A percentile compares a stretch with the other conserved stretches of the same genome.
phyloP scores from a whole-genome alignment of 1,139 yeast species.

The Candida sojae region DNA sequence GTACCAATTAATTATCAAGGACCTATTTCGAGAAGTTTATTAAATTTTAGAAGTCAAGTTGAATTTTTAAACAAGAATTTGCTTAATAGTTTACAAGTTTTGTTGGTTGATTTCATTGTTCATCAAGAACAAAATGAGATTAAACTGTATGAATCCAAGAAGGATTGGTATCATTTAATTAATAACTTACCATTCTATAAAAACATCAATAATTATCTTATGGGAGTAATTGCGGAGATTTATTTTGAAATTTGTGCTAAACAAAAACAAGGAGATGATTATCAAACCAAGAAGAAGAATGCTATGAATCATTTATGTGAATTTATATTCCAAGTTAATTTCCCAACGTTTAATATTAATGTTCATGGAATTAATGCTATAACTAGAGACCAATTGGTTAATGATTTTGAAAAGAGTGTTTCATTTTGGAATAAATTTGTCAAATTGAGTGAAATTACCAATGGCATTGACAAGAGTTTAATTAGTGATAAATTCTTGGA shows the following conservation, averaged over 20 bases:
- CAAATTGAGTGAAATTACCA: constrained; percentile 35
- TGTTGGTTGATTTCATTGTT: constrained; percentile 53
- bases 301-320: constrained; percentile 40
- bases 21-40: constrained; percentile 64
- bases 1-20: constrained; percentile 68
- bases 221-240: constrained; percentile 47
- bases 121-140: constrained; percentile 53
- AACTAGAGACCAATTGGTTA: constrained; percentile 34
- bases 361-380: constrained; percentile 46
- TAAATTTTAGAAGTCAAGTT: constrained; percentile 68
- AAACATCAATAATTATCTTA: constrained; percentile 44
- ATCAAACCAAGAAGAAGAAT: constrained; percentile 26
- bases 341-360: constrained; percentile 43
- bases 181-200: constrained; percentile 61
- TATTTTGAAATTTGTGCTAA: constrained; percentile 42
- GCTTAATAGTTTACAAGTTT: constrained; percentile 57
- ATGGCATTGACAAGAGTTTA: constrained; percentile 35
- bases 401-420: constrained; percentile 43
- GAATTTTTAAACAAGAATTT: constrained; percentile 53
- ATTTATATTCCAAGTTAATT: constrained; percentile 40
- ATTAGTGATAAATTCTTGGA: constrained; percentile 32
- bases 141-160: constrained; percentile 36
- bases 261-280: constrained; percentile 19
- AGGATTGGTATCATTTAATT: constrained; percentile 61
- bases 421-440: constrained; percentile 45